These are phyloP conservation scores for Alternaria triticina DNA, from an alignment of 2,329 filamentous ascomycete species.

Conservation along the genomic window DNA sequence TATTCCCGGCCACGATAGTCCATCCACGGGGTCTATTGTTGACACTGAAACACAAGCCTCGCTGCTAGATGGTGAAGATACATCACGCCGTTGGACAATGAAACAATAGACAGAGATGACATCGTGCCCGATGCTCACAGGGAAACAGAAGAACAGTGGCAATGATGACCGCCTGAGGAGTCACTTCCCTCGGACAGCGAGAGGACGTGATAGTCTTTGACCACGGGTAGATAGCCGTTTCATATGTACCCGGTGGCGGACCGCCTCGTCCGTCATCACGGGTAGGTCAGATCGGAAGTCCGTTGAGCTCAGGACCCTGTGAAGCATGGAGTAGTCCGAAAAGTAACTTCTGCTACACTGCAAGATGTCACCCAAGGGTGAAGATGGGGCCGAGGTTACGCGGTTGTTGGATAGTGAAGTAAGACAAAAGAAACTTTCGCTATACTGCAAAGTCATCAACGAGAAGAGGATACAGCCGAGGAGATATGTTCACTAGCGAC, in stretches of 20 bases:
- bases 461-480: neutral
- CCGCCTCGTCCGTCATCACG: neutral
- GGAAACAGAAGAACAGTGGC: neutral
- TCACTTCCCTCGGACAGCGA: neutral
- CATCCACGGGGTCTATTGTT: neutral
- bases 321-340: neutral
- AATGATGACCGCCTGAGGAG: neutral
- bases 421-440: neutral
- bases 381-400: neutral
- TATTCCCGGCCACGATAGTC: neutral
- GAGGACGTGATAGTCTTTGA: neutral
- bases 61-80: neutral
- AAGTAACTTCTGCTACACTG: neutral
- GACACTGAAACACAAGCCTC: neutral
- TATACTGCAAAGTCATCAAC: neutral
- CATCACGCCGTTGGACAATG: no score
- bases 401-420: neutral
- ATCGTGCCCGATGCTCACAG: neutral
- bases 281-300: neutral
- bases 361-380: neutral
- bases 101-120: neutral
- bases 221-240: neutral
- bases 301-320: neutral
- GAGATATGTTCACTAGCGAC: neutral
- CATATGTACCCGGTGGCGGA: neutral